These are phyloP conservation scores for Rhizophlyctis rosea DNA, from an alignment of 192 early-diverging fungal species.

Conservation along the genomic window DNA sequence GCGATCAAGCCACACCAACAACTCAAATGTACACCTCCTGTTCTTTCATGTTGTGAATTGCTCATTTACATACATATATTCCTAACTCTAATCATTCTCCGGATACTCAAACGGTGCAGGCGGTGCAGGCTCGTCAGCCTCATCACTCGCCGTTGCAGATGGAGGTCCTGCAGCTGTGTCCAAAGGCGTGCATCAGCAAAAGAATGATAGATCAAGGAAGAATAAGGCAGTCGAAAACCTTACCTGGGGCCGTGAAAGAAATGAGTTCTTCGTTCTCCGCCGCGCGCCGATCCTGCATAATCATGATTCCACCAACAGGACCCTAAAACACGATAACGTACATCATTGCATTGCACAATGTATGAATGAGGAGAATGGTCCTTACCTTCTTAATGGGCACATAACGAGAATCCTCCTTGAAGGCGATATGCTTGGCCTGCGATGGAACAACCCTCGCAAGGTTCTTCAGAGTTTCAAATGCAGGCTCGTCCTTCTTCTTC, in stretches of 20 bases:
- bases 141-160: conserved; percentile 7
- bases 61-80: too few species aligned
- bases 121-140: conserved; percentile 27
- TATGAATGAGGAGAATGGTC: not conserved
- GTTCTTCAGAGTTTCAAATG: conserved; percentile 77
- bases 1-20: too few species aligned
- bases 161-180: conserved; percentile 1
- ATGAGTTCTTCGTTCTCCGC: conserved; percentile 83
- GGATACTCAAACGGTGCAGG: conserved; percentile 29
- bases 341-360: conserved; percentile 27
- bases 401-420: conserved; percentile 83
- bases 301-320: conserved; percentile 76
- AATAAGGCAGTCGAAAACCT: not conserved
- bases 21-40: too few species aligned
- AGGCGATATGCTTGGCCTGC: conserved; percentile 83
- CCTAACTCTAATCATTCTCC: conserved; percentile 18
- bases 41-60: too few species aligned
- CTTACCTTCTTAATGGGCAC: conserved; percentile 79
- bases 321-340: conserved; percentile 24
- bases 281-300: conserved; percentile 75
- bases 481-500: conserved; percentile 73
- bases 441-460: conserved; percentile 82
- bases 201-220: not conserved
- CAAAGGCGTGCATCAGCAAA: not conserved
- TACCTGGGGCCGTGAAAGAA: conserved; percentile 24